These are phyloP conservation scores for Monilinia laxa DNA, from an alignment of 2,329 filamentous ascomycete species.

Conservation along the genomic window DNA sequence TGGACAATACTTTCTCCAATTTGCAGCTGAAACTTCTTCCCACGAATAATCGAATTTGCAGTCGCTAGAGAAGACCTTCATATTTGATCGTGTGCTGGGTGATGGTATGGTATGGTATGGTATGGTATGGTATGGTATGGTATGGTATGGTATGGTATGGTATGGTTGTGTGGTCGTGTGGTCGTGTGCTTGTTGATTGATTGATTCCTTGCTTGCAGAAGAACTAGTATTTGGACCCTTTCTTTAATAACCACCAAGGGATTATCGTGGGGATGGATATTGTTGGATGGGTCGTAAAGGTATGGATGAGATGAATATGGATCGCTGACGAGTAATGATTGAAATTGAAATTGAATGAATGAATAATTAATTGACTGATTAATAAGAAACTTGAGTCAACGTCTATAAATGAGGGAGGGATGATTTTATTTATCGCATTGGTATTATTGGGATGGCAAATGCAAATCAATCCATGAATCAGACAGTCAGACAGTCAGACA, in stretches of 20 bases:
- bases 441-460: no score
- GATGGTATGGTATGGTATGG: no score
- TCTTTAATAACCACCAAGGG: neutral
- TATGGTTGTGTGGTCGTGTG: constrained; percentile 32
- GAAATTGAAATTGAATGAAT: no score
- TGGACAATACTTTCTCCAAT: constrained; percentile 98
- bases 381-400: no score
- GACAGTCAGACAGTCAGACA: neutral
- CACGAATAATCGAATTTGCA: constrained; percentile 97
- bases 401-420: no score
- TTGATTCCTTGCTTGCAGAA: neutral
- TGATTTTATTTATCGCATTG: no score
- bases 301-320: neutral
- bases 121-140: no score
- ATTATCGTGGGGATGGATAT: no score
- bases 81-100: constrained; percentile 46
- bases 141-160: no score
- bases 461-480: neutral
- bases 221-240: constrained; percentile 10
- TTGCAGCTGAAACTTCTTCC: constrained; percentile 95
- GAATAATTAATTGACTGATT: no score
- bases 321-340: neutral
- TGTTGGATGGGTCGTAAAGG: no score
- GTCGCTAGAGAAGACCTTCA: constrained; percentile 93
- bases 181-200: no score